A percentile compares a stretch with the other conserved stretches of the same genome.
These are phyloP conservation scores for Solanum chiquidenum DNA, from an alignment of 257 asterid genomes.

Conservation along the genomic window DNA sequence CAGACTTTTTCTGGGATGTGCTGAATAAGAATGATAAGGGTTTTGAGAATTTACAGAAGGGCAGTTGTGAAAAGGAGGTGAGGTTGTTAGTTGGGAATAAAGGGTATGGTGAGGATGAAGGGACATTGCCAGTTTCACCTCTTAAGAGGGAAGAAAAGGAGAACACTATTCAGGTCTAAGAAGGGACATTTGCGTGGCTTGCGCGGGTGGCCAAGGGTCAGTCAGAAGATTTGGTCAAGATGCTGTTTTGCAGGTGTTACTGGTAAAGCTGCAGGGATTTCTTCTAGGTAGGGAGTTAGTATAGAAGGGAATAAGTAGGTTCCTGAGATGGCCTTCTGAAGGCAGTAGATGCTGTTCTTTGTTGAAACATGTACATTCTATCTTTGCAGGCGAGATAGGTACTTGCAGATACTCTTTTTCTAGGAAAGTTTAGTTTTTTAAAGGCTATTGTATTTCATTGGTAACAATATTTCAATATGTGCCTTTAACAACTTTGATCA, in stretches of 20 bases:
- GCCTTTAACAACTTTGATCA: constrained; percentile 11
- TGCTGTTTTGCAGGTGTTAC: neutral
- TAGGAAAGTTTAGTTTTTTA: constrained; percentile 16
- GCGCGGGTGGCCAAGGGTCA: neutral
- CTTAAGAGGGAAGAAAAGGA: constrained; percentile 34
- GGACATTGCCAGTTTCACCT: constrained; percentile 23
- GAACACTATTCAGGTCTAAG: constrained; percentile 35
- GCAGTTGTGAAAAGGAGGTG: constrained; percentile 15
- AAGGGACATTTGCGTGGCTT: neutral
- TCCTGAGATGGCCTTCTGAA: constrained; percentile 21
- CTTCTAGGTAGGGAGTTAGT: constrained; percentile 20
- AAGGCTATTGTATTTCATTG: constrained; percentile 17
- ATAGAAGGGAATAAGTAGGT: constrained; percentile 39
- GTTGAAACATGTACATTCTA: constrained; percentile 45
- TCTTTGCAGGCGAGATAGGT: constrained; percentile 31
- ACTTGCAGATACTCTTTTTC: constrained; percentile 25
- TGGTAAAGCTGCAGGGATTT: neutral
- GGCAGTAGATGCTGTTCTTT: constrained; percentile 29
- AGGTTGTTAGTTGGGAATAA: constrained; percentile 30
- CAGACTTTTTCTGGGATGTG: constrained; percentile 54
- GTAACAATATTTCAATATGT: constrained; percentile 7
- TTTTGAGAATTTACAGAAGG: constrained; percentile 9
- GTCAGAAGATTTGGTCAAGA: neutral
- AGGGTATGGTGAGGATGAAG: constrained; percentile 37
- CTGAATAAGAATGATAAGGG: constrained; percentile 13